Base-by-base conservation (phyloP, 192 early-diverging fungal species). In the Coemansia sp. region DNA sequence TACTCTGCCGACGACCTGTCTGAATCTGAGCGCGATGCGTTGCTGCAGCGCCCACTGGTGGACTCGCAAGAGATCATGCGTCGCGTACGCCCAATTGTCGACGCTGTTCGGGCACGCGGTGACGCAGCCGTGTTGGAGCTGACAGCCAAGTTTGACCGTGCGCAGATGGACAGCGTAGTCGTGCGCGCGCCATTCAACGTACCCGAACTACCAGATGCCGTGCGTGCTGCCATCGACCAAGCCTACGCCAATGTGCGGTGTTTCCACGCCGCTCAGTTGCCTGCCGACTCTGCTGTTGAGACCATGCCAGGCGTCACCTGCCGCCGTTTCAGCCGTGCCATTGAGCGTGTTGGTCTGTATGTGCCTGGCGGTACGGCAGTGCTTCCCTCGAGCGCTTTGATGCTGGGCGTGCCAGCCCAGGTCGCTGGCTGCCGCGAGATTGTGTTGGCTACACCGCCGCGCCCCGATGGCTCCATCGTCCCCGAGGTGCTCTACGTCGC, bases 401-500 rank as follows among this genome's bases (percentile, higher is more conserved):
- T 98, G 95, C 85, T 99, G 65, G 97, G 97, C 66, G 92, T 98
- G 40, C 98, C 98, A 33, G 98, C 98, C 7, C 92, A 92, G 78
- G 98, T 98, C 5, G 98, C 98, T 33, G 95, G 96, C 36, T 98
- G 97, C 83, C 87, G 81, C 65, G 90, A 98, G 71, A 98, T 99
- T 79, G 93, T 98, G 5, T 85, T 99, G 73, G 98, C 97, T 36
- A 95, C 94, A 7, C 98, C 98, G 34, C 98, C 98, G 33, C 87
- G 94, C 43, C 79, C 89, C 43, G 95, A 98, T 78, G 98, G 98
- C 31, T 88, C 90, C 31, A 86, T 97, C 72, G 92, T 91, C 3
- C 97, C 97, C 33, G 98, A 99, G 81, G 95, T 99, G 7, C 87
- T 99, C 67, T 99, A 99, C 73, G 98, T 97, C 20, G 98, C 98